A percentile compares a stretch with the other conserved stretches of the same genome.
These are phyloP conservation scores for Microbotryomycetes sp. DNA, from an alignment of 1,284 basidiomycete genomes.

Conservation along the genomic window DNA sequence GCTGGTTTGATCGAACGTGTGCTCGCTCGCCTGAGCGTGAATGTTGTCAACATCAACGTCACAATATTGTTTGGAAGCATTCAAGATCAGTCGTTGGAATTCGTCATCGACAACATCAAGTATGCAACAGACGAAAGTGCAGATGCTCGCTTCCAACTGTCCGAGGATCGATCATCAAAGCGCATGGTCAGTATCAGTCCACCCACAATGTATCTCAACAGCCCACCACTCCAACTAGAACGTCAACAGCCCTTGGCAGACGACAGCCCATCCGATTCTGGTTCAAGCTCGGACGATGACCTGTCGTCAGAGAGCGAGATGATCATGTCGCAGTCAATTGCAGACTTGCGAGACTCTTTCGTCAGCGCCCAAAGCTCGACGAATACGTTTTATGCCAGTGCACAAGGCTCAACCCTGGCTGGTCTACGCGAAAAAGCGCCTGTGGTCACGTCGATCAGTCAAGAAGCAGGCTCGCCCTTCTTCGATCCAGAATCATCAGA, in stretches of 20 bases:
- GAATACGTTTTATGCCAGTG: constrained; percentile 39
- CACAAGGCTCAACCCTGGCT: constrained; percentile 16
- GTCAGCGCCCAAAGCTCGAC: constrained; percentile 17
- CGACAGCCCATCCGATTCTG: constrained; percentile 2
- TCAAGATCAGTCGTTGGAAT: no score
- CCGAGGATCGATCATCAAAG: constrained; percentile 50
- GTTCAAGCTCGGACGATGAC: constrained; percentile 34
- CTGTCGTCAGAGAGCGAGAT: constrained; percentile 37
- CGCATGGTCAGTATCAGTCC: not conserved
- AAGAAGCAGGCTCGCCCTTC: not conserved
- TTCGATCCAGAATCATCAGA: not conserved
- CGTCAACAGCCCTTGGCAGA: constrained; percentile 6
- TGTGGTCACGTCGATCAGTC: not conserved
- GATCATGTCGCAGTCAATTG: constrained; percentile 48
- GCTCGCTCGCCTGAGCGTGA: constrained; percentile 71
- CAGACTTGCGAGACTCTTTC: constrained; percentile 42
- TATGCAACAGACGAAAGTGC: no score
- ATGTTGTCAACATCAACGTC: no score
- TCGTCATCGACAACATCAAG: no score
- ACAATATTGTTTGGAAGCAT: no score
- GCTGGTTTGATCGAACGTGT: constrained; percentile 75
- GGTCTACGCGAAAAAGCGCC: not conserved
- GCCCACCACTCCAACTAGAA: constrained; percentile 32
- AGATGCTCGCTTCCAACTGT: no score
- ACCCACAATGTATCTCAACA: not conserved